phyloP scores from a whole-genome alignment of 1,284 basidiomycete genomes.

The Pholiota adiposa region DNA sequence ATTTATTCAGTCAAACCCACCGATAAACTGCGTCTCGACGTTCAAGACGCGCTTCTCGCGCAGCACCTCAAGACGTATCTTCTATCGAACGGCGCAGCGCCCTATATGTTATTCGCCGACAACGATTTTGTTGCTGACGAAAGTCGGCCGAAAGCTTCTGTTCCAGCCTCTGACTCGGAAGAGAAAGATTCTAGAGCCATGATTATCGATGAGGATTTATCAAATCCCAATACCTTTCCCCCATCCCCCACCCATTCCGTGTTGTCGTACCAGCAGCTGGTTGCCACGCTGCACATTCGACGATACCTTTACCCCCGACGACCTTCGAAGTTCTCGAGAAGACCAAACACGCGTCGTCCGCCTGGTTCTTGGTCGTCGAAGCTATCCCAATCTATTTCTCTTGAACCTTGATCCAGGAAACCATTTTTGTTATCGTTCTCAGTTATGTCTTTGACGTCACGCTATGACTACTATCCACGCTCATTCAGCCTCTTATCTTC shows the following conservation, averaged over 20 bases:
- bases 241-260: slow-evolving; percentile 2
- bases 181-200: neutral
- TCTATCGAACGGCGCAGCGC: neutral
- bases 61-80: slow-evolving; percentile 10
- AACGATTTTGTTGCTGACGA: neutral
- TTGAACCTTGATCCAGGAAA: neutral
- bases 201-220: slow-evolving; percentile 4
- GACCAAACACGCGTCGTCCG: neutral
- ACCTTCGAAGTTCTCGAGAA: neutral
- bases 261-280: slow-evolving; percentile 14
- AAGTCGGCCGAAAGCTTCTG: neutral
- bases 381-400: neutral
- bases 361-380: neutral
- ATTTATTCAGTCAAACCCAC: neutral
- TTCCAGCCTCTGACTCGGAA: no score
- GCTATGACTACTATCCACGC: neutral
- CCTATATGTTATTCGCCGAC: slow-evolving; percentile 3
- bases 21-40: slow-evolving; percentile 1
- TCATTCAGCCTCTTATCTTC: slow-evolving; percentile 1
- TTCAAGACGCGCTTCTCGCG: slow-evolving; percentile 13
- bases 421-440: no score
- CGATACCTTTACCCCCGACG: neutral
- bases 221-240: neutral
- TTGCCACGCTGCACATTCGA: slow-evolving; percentile 5
- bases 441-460: neutral